Conservation (phyloP, 148 eudicot species). For the Limonium bicolor region DNA sequence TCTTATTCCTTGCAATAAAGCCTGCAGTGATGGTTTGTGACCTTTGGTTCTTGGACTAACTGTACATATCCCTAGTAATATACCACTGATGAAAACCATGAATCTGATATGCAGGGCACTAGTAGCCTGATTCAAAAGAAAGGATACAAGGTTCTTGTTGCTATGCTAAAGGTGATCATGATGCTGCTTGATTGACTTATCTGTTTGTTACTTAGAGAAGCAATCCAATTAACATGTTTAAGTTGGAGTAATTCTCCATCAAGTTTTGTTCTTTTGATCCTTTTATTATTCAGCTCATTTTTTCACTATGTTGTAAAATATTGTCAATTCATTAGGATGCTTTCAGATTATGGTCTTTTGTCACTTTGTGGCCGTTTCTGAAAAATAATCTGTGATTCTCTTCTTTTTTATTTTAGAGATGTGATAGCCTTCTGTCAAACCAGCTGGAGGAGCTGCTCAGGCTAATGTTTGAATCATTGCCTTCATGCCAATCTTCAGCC, state of each 20-base stretch:
- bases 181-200: conserved; percentile 1
- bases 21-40: conserved; percentile 60
- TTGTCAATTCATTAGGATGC: neutral
- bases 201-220: too few species aligned
- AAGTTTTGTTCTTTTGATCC: neutral
- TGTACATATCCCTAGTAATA: too few species aligned
- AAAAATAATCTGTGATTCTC: too few species aligned
- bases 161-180: conserved; percentile 48
- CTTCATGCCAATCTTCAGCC: conserved; percentile 83
- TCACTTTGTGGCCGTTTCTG: neutral
- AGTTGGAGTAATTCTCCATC: too few species aligned
- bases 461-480: conserved; percentile 61
- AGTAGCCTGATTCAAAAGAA: conserved; percentile 87
- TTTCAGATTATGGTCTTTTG: neutral
- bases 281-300: neutral
- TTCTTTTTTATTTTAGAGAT: conserved; percentile 26
- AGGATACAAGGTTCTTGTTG: conserved; percentile 83
- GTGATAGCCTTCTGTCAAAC: conserved; percentile 44
- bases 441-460: conserved; percentile 45
- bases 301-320: neutral
- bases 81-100: neutral
- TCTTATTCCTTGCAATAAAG: conserved; percentile 33
- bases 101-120: conserved; percentile 33
- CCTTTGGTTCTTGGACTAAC: neutral
- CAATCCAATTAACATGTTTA: too few species aligned